Percentiles rank a stretch among this genome's conserved stretches.
phyloP scores from a whole-genome alignment of 169 alveolate species.

The Plasmodium gallinaceum region DNA sequence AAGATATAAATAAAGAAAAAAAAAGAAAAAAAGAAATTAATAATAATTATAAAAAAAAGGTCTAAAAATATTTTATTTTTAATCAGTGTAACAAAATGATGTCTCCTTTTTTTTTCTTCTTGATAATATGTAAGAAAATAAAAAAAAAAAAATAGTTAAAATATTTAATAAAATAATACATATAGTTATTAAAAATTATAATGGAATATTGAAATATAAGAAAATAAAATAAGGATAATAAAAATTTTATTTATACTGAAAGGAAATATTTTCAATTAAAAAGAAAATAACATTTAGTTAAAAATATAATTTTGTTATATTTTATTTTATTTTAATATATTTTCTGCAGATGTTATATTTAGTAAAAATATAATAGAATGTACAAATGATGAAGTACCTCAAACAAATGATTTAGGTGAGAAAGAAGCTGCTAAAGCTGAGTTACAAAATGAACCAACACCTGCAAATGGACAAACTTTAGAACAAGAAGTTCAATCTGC shows the following conservation, averaged over 20 bases:
- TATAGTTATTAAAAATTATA: neutral
- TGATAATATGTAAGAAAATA: constrained; percentile 22
- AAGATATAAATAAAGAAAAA: neutral
- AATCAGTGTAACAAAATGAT: constrained; percentile 15
- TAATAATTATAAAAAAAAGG: neutral
- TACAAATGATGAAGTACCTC: neutral
- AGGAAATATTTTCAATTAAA: neutral
- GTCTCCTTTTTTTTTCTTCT: constrained; percentile 29
- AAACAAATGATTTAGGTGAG: neutral
- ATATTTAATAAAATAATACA: neutral
- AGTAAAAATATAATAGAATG: constrained; percentile 15
- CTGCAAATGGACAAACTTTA: neutral
- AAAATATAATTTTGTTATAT: neutral
- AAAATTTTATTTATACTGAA: neutral
- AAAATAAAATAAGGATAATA: too few relatives aligned
- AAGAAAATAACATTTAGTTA: neutral
- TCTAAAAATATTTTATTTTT: neutral
- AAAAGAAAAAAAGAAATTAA: neutral
- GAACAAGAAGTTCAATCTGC: neutral
- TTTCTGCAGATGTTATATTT: constrained; percentile 23
- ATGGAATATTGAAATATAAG: neutral
- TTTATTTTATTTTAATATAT: neutral
- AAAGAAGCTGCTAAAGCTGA: too few relatives aligned
- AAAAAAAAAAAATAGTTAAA: constrained; percentile 20
- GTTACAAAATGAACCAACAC: too few relatives aligned